phyloP scores from a whole-genome alignment of 192 early-diverging fungal genomes.

The Coemansia sp. region DNA sequence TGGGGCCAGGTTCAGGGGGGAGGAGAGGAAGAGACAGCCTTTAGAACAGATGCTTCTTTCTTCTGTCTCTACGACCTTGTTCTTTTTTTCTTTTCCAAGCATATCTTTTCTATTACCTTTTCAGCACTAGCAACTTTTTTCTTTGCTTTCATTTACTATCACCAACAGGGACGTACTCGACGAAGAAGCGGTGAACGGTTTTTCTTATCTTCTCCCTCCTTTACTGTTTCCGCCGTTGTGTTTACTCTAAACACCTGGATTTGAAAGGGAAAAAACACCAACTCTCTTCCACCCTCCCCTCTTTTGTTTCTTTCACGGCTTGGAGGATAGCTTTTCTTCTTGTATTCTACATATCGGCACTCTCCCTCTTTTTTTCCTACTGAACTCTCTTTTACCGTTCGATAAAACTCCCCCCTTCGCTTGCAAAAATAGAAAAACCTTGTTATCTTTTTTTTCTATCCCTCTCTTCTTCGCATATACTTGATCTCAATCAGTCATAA shows the following conservation, averaged over 20 bases:
- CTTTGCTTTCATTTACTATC: background rate
- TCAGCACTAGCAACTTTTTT: background rate
- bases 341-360: slow-evolving; percentile 4
- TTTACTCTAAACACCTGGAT: no score
- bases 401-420: background rate
- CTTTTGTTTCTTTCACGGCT: background rate
- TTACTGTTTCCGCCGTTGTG: background rate
- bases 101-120: background rate
- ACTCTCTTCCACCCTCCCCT: background rate
- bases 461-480: slow-evolving; percentile 5
- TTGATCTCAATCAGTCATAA: background rate
- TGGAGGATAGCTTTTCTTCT: background rate
- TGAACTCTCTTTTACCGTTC: background rate
- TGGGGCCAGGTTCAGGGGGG: no score
- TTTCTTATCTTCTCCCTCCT: no score
- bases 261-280: no score
- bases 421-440: no score
- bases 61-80: background rate
- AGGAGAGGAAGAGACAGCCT: no score
- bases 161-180: no score
- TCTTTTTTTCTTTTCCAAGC: background rate
- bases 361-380: background rate
- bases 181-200: no score
- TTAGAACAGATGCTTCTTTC: no score
- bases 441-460: slow-evolving; percentile 1